Base-by-base conservation (phyloP, 352 stramenopile genomes). In the Globisporangium carolinianum region DNA sequence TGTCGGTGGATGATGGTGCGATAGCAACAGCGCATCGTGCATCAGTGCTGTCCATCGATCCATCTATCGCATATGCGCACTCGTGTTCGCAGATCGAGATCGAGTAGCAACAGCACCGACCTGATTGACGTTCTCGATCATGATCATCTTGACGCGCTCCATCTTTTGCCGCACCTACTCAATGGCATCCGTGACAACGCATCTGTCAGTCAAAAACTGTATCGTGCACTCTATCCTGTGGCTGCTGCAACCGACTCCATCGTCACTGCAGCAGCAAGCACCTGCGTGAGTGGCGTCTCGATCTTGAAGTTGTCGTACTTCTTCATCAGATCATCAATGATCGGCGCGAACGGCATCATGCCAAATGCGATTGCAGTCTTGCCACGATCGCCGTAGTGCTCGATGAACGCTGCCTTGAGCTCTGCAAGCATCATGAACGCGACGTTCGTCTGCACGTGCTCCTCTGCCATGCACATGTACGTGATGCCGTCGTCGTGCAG, bases 41-140 rank as follows among this genome's bases (percentile, higher is more conserved):
- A 32, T 12, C 14, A 55, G 11, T 39, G 6, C 5, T 11, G n/a
- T 24, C 14, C 24, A 32, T 32, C 24, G 24, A 32, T 32, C 24
- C 24, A 32, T 32, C 24, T 3, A 32, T 32, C 24, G 24, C 24
- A 32, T 32, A 3, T 32, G 24, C 24, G 24, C 24, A 32, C 24
- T 32, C 1, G 1, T 32, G 24, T 32, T 32, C 24, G 24, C 24
- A 2, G 24, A 32, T 32, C 18, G 24, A 32, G 24, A 32, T 32
- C 24, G 24, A 32, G 24, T 32, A 32, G 24, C 24, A 32, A 2
- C 39, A 5, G 39, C 39, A 43, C 39, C 39, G 4, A 89, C 79
- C 78, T 90, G 83, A 77, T 92, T 86, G n/a, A 99, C 97, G 68
- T 99, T 99, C 47, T 99, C 88, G 24, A 99, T 94, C 93, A 99